phyloP scores from a whole-genome alignment of 2,329 filamentous ascomycete species.

The Tolypocladium nubicola region DNA sequence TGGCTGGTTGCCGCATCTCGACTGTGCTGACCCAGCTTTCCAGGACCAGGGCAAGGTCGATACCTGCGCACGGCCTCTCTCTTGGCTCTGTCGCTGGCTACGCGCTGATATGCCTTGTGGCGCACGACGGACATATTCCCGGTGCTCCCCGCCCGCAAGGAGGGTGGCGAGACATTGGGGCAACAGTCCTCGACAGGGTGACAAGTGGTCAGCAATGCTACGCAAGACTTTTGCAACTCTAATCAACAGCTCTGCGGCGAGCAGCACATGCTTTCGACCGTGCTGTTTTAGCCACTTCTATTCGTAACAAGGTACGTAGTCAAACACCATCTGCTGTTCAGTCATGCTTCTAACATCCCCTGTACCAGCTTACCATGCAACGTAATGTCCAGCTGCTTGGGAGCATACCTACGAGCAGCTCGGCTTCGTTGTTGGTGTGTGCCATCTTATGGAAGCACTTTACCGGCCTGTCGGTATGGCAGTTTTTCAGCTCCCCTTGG shows the following conservation, averaged over 20 bases:
- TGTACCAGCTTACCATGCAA: neutral
- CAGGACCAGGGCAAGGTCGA: neutral
- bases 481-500: neutral
- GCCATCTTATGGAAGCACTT: neutral
- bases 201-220: neutral
- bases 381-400: neutral
- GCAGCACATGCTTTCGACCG: neutral
- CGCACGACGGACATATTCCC: neutral
- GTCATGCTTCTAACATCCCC: neutral
- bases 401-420: neutral
- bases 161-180: neutral
- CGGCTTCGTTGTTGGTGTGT: neutral
- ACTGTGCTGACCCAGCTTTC: neutral
- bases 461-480: neutral
- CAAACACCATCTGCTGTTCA: neutral
- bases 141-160: constrained; percentile 1
- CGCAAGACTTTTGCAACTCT: neutral
- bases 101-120: neutral
- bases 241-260: neutral
- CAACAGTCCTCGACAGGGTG: neutral
- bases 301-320: neutral
- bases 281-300: neutral
- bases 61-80: neutral
- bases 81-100: neutral
- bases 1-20: neutral